A percentile compares a stretch with the other conserved stretches of the same genome.
Evolutionary conservation across 2,329 filamentous ascomycete genomes (phyloP).

Genomic region (Penicillium sclerotigenum): DNA sequence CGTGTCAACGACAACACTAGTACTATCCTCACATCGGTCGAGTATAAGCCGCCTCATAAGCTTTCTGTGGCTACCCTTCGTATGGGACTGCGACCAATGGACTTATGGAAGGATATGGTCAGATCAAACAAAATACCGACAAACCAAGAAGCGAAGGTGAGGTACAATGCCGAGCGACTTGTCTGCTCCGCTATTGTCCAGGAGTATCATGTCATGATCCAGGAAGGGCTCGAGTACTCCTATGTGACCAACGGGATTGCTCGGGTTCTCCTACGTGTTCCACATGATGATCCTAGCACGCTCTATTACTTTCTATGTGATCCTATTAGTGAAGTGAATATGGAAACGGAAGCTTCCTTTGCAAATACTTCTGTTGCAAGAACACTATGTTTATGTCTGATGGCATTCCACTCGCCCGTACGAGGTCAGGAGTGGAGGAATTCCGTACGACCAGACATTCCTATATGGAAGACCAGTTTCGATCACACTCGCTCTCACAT

Average conservation of each 20-base stretch:
- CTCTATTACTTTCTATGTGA: constrained; percentile 27
- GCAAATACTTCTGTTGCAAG: constrained; percentile 19
- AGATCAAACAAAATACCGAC: constrained; percentile 3
- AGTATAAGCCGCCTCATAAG: constrained; percentile 21
- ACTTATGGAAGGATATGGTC: constrained; percentile 18
- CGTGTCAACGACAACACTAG: constrained; percentile 10
- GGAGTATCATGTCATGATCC: constrained; percentile 30
- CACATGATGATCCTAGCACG: constrained; percentile 18
- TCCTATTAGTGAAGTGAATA: constrained; percentile 16
- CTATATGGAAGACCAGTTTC: constrained; percentile 17
- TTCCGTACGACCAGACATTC: constrained; percentile 6
- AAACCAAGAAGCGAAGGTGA: constrained; percentile 12
- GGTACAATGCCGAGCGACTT: constrained; percentile 20
- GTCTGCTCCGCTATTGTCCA: constrained; percentile 20
- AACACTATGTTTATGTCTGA: constrained; percentile 21
- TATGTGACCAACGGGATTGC: constrained; percentile 26
- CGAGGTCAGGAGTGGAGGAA: constrained; percentile 22
- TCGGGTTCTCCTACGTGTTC: constrained; percentile 22
- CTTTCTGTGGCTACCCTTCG: constrained; percentile 8
- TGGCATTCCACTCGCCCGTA: neutral
- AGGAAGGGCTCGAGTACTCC: constrained; percentile 28
- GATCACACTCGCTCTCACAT: constrained; percentile 16
- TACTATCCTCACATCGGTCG: constrained; percentile 6
- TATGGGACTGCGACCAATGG: constrained; percentile 16
- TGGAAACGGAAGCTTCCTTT: too few species aligned